Evolutionary conservation across 768 basidiomycete species (phyloP), one percentile per base, ranked within the genome.

Genomic region (Trametes coccinea): DNA sequence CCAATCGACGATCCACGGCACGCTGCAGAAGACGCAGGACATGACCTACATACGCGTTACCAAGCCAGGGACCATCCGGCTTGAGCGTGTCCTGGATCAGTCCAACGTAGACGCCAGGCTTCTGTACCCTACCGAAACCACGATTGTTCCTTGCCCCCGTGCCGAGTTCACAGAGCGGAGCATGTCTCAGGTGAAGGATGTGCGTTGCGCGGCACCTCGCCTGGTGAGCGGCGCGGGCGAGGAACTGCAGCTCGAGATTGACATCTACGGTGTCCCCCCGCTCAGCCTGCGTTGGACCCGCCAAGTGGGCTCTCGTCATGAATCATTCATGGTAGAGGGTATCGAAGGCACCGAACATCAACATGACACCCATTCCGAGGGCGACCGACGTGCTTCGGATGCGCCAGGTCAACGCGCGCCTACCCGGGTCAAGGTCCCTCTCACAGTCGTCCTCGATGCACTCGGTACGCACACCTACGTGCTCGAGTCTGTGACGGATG

Each of bases 401-500:
- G 61, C 66, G 1, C 50, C 30, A 59, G 69, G 46, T 45, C 69
- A 56, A 17, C 70, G 69, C 46, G 70, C 73, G 4, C 82, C 88
- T 5, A 85, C 88, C 63, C 77, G 82, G 34, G 76, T 93, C 33
- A 80, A 79, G 53, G 82, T 93, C 30, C 92, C 92, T 17, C 76
- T 93, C 58, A 81, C 82, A 1, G 77, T 92, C 7, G 76, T 87
- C 4, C 76, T 90, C 59, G 82, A 84, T 60, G 73, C 80, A 5
- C 78, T 86, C 8, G 92, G 92, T 2, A 82, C 80, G 41, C 86
- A 92, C 70, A 75, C 84, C 2, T 93, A 92, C 69, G 81, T 84
- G 10, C 78, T 97, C 29, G 90, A 95, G 68, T 86, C 88, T 66
- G 83, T 98, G 29, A 82, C 83, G n/a, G 95, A 97, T 68, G 84